A percentile compares a stretch with the other conserved stretches of the same genome.
These are phyloP conservation scores for Xylaria scruposa DNA, from an alignment of 495 filamentous ascomycete species.

Conservation along the genomic window DNA sequence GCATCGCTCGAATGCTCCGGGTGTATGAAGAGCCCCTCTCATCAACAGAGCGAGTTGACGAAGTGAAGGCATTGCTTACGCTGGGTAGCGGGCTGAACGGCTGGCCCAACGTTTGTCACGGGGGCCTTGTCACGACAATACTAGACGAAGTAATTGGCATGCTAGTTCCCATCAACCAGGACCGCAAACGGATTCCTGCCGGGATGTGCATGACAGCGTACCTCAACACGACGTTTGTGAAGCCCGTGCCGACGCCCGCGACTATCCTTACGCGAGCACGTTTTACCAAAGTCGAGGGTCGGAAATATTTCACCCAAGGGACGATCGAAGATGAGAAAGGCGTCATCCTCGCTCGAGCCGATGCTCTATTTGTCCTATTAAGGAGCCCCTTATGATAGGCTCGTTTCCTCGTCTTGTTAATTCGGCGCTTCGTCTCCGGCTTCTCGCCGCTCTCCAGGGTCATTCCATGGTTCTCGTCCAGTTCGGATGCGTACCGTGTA, in stretches of 20 bases:
- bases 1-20: constrained; percentile 57
- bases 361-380: constrained; percentile 53
- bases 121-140: constrained; percentile 65
- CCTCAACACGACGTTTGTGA: constrained; percentile 62
- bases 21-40: constrained; percentile 48
- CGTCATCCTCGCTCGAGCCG: constrained; percentile 50
- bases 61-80: constrained; percentile 55
- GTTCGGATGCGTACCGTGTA: background rate
- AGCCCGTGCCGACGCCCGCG: constrained; percentile 60
- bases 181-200: constrained; percentile 32
- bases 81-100: constrained; percentile 65
- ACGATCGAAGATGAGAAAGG: constrained; percentile 50
- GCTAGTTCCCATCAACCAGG: constrained; percentile 55
- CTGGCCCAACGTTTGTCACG: constrained; percentile 63
- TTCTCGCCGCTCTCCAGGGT: background rate
- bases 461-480: background rate
- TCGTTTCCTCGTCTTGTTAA: background rate
- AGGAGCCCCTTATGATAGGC: constrained; percentile 30
- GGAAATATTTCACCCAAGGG: constrained; percentile 56
- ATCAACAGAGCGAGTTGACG: constrained; percentile 43
- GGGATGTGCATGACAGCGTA: constrained; percentile 60
- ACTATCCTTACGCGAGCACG: constrained; percentile 58
- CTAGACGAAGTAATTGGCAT: constrained; percentile 62
- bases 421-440: background rate
- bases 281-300: constrained; percentile 47